These are phyloP conservation scores for Physcia stellaris DNA, from an alignment of 495 filamentous ascomycete species.

Conservation along the genomic window DNA sequence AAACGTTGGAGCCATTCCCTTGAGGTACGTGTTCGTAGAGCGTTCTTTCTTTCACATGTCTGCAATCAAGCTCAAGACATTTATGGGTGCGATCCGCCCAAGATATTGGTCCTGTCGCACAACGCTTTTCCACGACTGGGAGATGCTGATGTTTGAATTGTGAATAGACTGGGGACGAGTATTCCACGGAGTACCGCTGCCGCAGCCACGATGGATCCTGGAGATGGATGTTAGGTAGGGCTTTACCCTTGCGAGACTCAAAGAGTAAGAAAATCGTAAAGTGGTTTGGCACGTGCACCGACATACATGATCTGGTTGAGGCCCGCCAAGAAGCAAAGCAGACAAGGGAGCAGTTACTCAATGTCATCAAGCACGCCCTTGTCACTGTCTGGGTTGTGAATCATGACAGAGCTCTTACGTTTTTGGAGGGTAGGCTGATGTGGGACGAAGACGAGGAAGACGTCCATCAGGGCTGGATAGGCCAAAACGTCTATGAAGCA, in stretches of 20 bases:
- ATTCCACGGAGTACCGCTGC: slow-evolving; percentile 53
- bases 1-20: slow-evolving; percentile 44
- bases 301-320: slow-evolving; percentile 33
- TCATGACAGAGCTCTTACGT: slow-evolving; percentile 36
- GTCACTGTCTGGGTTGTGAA: slow-evolving; percentile 59
- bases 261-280: slow-evolving; percentile 48
- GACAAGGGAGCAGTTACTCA: slow-evolving; percentile 47
- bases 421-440: slow-evolving; percentile 48
- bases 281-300: slow-evolving; percentile 46
- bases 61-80: too few species aligned
- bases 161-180: slow-evolving; percentile 55
- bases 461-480: slow-evolving; percentile 29
- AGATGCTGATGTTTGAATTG: too few species aligned
- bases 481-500: slow-evolving; percentile 44
- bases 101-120: too few species aligned
- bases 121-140: too few species aligned
- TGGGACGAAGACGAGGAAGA: slow-evolving; percentile 29
- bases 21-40: too few species aligned
- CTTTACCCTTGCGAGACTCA: slow-evolving; percentile 45
- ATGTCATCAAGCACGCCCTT: slow-evolving; percentile 52
- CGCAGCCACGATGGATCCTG: slow-evolving; percentile 45
- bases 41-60: too few species aligned
- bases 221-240: slow-evolving; percentile 59
- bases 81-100: too few species aligned
- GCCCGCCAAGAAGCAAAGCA: slow-evolving; percentile 42